A percentile compares a stretch with the other conserved stretches of the same genome.
phyloP scores from a whole-genome alignment of 768 basidiomycete species.

The Hydnomerulius pinastri region DNA sequence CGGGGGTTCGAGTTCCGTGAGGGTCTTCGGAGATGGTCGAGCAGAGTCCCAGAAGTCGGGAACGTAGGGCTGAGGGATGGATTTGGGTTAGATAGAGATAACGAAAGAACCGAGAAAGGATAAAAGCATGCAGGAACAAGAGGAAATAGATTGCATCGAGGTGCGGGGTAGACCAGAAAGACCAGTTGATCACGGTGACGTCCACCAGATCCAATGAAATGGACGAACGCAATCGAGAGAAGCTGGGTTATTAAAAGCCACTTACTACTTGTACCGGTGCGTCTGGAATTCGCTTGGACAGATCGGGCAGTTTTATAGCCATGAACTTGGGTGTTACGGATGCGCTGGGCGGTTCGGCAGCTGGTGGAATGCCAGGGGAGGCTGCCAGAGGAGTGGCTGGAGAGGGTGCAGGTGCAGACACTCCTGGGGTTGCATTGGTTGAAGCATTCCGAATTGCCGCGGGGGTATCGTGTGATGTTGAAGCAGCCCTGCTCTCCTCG shows the following conservation, averaged over 20 bases:
- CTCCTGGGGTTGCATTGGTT: slow-evolving; percentile 12
- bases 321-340: slow-evolving; percentile 37
- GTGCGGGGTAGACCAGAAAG: not conserved
- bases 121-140: slow-evolving; percentile 5
- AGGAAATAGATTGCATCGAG: too few species aligned
- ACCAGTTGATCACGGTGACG: not conserved
- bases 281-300: slow-evolving; percentile 44
- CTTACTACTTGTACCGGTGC: slow-evolving; percentile 61
- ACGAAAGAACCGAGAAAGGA: slow-evolving; percentile 9
- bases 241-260: not conserved
- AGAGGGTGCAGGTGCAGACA: slow-evolving; percentile 28
- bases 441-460: slow-evolving; percentile 29
- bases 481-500: slow-evolving; percentile 36
- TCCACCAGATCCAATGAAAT: not conserved
- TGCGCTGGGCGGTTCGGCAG: slow-evolving; percentile 21
- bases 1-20: slow-evolving; percentile 33
- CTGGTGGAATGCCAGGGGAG: slow-evolving; percentile 46
- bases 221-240: not conserved
- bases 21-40: slow-evolving; percentile 33
- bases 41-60: slow-evolving; percentile 62
- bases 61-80: slow-evolving; percentile 50
- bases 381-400: slow-evolving; percentile 29
- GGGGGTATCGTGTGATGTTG: slow-evolving; percentile 20
- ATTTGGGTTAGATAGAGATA: slow-evolving; percentile 4
- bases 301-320: slow-evolving; percentile 59